Evolutionary conservation across 1,284 basidiomycete species (phyloP).

Genomic region (Pascua guehoae): DNA sequence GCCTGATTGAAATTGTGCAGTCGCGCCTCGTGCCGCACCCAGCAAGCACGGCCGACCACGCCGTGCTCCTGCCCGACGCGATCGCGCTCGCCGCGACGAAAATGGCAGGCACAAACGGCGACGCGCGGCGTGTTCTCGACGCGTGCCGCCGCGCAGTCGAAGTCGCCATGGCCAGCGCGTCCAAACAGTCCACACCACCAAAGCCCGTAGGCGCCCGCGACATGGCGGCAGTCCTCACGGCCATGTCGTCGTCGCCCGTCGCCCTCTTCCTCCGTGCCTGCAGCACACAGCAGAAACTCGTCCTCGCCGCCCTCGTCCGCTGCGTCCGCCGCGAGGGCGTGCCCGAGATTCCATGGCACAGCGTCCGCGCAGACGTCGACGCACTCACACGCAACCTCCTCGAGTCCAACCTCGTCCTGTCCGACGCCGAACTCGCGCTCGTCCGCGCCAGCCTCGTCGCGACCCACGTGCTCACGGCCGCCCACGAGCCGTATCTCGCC

Average conservation of each 20-base stretch:
- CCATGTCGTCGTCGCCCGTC: conserved; percentile 87
- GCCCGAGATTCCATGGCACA: conserved; percentile 77
- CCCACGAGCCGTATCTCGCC: conserved; percentile 29
- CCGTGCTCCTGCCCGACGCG: conserved; percentile 62
- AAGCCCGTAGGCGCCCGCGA: conserved; percentile 65
- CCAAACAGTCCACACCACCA: not conserved
- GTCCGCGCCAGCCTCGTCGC: conserved; percentile 38
- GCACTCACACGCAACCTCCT: conserved; percentile 39
- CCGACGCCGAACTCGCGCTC: conserved; percentile 39
- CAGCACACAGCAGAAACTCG: conserved; percentile 79
- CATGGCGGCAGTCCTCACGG: conserved; percentile 75
- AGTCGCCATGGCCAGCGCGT: conserved; percentile 51
- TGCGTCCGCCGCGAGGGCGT: conserved; percentile 81
- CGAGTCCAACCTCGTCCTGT: conserved; percentile 41
- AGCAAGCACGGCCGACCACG: conserved; percentile 60
- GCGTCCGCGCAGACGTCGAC: conserved; percentile 50
- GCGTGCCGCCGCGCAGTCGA: conserved; percentile 86
- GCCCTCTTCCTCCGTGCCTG: conserved; percentile 74
- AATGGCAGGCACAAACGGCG: conserved; percentile 88
- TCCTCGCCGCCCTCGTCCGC: conserved; percentile 81
- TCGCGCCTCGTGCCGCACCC: conserved; percentile 61
- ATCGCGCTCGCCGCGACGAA: conserved; percentile 87
- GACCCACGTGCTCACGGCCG: conserved; percentile 41
- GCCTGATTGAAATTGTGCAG: conserved; percentile 82
- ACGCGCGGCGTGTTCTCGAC: conserved; percentile 89